phyloP scores from a whole-genome alignment of 306 rosid genomes.

The Mimosa pudica region DNA sequence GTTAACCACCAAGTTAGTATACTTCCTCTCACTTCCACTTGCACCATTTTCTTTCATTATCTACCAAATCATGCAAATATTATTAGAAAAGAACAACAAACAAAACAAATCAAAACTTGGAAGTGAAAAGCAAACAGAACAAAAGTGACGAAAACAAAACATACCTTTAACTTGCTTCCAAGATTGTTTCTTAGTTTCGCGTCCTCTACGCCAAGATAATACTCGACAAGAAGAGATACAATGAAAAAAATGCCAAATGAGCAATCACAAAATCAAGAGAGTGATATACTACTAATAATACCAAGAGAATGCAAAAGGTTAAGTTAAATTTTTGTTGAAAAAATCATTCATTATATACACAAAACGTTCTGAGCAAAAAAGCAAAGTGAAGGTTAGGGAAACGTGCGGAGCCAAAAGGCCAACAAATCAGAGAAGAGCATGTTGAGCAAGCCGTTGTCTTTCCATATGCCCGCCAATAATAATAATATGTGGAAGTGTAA shows the following conservation, averaged over 20 bases:
- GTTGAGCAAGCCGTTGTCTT: not conserved
- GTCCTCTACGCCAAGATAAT: constrained; percentile 46
- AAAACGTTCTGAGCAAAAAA: not conserved
- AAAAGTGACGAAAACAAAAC: not conserved
- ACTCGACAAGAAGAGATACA: constrained; percentile 27
- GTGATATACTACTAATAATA: too few species aligned
- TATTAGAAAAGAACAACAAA: not conserved
- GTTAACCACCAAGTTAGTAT: constrained; percentile 63
- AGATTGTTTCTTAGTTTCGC: constrained; percentile 36
- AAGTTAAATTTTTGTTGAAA: too few species aligned
- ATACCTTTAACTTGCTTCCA: constrained; percentile 45
- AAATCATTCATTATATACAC: not conserved
- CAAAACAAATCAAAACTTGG: not conserved
- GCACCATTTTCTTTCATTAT: constrained; percentile 39
- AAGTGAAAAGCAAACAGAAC: constrained; percentile 13
- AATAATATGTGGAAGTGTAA: not conserved
- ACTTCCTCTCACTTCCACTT: constrained; percentile 38
- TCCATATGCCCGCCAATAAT: not conserved
- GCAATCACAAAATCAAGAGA: not conserved
- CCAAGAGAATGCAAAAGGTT: too few species aligned
- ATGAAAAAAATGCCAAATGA: constrained; percentile 23
- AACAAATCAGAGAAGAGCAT: not conserved
- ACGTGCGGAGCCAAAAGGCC: not conserved
- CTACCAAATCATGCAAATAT: constrained; percentile 42
- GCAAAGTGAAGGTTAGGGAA: not conserved